Conservation (phyloP, 1,284 basidiomycete species). For the Ceratobasidium sp. region DNA sequence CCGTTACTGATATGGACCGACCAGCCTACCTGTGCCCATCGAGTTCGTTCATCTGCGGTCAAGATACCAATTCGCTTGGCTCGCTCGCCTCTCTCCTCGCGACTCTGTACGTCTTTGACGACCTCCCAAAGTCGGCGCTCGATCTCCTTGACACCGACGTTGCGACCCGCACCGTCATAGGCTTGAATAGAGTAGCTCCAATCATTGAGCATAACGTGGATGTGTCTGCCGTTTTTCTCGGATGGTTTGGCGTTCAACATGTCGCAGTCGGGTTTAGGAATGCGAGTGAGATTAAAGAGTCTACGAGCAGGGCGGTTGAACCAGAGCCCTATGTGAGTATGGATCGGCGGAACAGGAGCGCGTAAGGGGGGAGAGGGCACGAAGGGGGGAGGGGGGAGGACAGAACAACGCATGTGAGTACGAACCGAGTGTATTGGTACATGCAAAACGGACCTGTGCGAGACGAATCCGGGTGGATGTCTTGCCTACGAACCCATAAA, state of each 20-base stretch:
- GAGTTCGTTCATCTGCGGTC: slow-evolving; percentile 83
- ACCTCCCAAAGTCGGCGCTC: slow-evolving; percentile 74
- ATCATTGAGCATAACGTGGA: slow-evolving; percentile 81
- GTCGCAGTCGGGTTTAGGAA: slow-evolving; percentile 75
- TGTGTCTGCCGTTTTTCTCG: slow-evolving; percentile 63
- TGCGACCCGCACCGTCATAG: slow-evolving; percentile 60
- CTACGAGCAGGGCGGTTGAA: slow-evolving; percentile 66
- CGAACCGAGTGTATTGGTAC: slow-evolving; percentile 65
- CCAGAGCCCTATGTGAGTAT: slow-evolving; percentile 66
- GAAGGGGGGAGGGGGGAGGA: slow-evolving; percentile 41
- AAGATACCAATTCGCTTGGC: slow-evolving; percentile 76
- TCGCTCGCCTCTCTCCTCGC: slow-evolving; percentile 65
- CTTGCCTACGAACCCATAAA: slow-evolving; percentile 55
- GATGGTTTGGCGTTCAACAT: slow-evolving; percentile 64
- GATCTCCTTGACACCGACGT: slow-evolving; percentile 64
- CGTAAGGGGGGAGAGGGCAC: not conserved
- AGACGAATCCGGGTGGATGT: slow-evolving; percentile 63
- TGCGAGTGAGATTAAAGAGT: slow-evolving; percentile 81
- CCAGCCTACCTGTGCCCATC: slow-evolving; percentile 78
- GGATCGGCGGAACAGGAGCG: slow-evolving; percentile 50
- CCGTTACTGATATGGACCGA: not conserved
- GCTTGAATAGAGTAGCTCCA: slow-evolving; percentile 86
- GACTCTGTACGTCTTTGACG: slow-evolving; percentile 72
- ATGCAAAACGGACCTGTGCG: slow-evolving; percentile 65
- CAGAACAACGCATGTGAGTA: slow-evolving; percentile 36